Base-by-base conservation (phyloP, 2,329 filamentous ascomycete species). In the Ceratocystis destructans region DNA sequence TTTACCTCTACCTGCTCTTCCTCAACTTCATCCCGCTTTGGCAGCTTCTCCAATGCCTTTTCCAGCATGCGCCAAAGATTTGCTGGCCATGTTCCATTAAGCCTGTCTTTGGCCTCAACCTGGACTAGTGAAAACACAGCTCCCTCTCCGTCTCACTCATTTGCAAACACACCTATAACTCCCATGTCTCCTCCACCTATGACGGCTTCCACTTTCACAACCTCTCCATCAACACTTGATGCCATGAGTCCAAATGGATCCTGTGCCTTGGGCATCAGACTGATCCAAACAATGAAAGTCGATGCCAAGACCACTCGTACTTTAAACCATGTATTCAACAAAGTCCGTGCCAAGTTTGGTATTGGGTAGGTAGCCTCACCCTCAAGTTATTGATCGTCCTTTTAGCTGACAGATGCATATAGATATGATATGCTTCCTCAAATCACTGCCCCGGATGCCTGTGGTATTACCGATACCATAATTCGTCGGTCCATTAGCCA, bases 401-500 rank as follows among this genome's bases (percentile, higher is more conserved):
- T 33, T 37, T 64, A 25, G 48, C 64, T 64, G 37, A 41, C 59
- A 64, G 45, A 25, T 2, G 6, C n/a, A 37, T 37, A 28, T 50
- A 79, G 77, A 28, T 71, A 74, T 37, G 73, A 76, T 55, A 78
- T 78, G 73, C 75, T 83, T 6, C 75, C 78, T 0, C 74, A 78
- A 0, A 75, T 79, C 12, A 73, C 77, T 12, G 76, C 75, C 2
- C 75, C 80, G 1, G 72, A 77, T 1, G 72, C 75, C 0, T 78
- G 77, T 55, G 77, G 78, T 25, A 73, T 83, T 5, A 80, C 79
- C 2, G 74, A 75, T 50, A 78, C 82, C 63, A 76, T 87, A 17
- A 76, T 86, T 61, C 77, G 78, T 65, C 78, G 80, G 66, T 86
- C 83, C 33, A 75, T 85, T 31, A 71, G 75, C 50, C 85, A 87